Base-by-base conservation (phyloP, 352 stramenopile genomes). In the Blastocystis sp. region DNA sequence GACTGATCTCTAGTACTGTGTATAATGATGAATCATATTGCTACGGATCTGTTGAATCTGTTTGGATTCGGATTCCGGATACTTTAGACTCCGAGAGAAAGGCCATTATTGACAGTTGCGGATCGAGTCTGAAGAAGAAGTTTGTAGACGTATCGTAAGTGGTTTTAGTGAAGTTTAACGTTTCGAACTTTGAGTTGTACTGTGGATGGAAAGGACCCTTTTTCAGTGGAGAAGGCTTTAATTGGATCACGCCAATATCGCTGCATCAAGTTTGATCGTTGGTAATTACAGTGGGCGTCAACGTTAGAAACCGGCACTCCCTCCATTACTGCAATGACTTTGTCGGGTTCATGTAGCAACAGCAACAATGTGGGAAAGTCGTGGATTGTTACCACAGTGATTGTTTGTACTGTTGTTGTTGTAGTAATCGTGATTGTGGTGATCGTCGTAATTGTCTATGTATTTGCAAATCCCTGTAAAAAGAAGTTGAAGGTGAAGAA, bases 71-170 rank as follows among this genome's bases (percentile, higher is more conserved):
- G 62, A 62, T 81, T 62, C 30, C 42, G 6, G 48, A 64, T 56
- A 60, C 37, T 3, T 42, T 22, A 30, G 42, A 81, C 70, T n/a
- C 19, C 27, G 11, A 19, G 13, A 81, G 58, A 56, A 48, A 62
- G 17, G 17, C 37, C 22, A 81, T 81, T 54, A 15, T 81, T 27
- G 17, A 62, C 11, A 54, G 13, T 27, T 81, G 70, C 37, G 70
- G 70, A 35, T 81, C 70, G 44, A 60, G 44, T 27, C 70, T 81
- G 13, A 79, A 9, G 3, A 48, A n/a, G 1, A 54, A 81, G n/a
- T 81, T 81, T 60, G 42, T 62, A 17, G 70, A 81, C 30, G 37
- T 81, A 27, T 81, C 70, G 70, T 81, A 62, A 15, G 33, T 64
- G 0, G 15, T 9, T 7, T 22, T 22, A 13, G 1, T 27, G 15